Evolutionary conservation across 352 stramenopile genomes (phyloP).

Genomic region (Phytophthora kernoviae): DNA sequence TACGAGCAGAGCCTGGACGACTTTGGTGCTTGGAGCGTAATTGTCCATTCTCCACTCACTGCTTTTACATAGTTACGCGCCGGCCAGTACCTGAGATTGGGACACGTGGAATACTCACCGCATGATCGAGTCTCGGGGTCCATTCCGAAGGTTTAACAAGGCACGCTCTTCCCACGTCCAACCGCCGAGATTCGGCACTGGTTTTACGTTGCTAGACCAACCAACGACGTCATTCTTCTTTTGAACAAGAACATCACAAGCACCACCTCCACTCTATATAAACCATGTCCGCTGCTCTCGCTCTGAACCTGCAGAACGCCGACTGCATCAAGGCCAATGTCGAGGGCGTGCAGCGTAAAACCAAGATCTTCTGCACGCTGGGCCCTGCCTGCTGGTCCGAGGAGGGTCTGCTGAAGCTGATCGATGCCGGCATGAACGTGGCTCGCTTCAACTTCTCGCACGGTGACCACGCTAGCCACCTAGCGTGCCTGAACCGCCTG

Average conservation of each 20-base stretch:
- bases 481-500: slow-evolving; percentile 61
- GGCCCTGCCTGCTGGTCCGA: slow-evolving; percentile 92
- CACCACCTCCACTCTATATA: slow-evolving; percentile 1
- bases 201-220: no score
- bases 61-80: slow-evolving; percentile 31
- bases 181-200: slow-evolving; percentile 4
- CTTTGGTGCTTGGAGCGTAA: slow-evolving; percentile 18
- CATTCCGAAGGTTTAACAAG: slow-evolving; percentile 7
- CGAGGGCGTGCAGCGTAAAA: slow-evolving; percentile 54
- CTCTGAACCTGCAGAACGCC: slow-evolving; percentile 24
- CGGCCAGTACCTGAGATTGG: slow-evolving; percentile 4
- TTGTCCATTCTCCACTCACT: slow-evolving; percentile 9
- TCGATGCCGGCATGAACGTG: slow-evolving; percentile 93
- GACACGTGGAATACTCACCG: slow-evolving; percentile 7
- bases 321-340: slow-evolving; percentile 33
- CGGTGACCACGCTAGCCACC: slow-evolving; percentile 92
- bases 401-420: slow-evolving; percentile 85
- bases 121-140: slow-evolving; percentile 9
- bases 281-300: slow-evolving; percentile 28
- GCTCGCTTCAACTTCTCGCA: slow-evolving; percentile 99
- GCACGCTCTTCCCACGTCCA: slow-evolving; percentile 22
- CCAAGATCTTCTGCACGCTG: slow-evolving; percentile 92
- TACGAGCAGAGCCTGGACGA: slow-evolving; percentile 5
- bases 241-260: slow-evolving; percentile 28
- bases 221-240: slow-evolving; percentile 25